Evolutionary conservation across 148 eudicot species (phyloP).

Genomic region (Diospyros lotus): DNA sequence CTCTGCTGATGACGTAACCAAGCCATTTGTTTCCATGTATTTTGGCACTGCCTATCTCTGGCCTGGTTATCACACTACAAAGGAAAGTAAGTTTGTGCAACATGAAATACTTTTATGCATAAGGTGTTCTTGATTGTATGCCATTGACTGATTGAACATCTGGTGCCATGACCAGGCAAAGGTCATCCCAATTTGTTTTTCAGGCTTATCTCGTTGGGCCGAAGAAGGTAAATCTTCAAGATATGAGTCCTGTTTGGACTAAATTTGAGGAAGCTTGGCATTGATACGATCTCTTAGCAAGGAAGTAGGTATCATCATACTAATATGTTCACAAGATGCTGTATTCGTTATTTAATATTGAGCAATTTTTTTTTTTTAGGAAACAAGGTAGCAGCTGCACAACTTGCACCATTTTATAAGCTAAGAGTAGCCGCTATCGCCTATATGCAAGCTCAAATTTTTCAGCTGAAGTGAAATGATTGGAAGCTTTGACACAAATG

Average conservation of each 20-base stretch:
- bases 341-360: background rate
- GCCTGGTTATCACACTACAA: constrained; percentile 67
- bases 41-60: constrained; percentile 73
- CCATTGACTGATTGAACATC: background rate
- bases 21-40: constrained; percentile 74
- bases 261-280: constrained; percentile 44
- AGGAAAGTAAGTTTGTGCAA: constrained; percentile 40
- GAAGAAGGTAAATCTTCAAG: constrained; percentile 45
- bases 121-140: background rate
- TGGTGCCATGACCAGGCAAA: constrained; percentile 38
- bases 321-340: too few relatives aligned
- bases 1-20: constrained; percentile 53
- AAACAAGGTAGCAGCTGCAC: constrained; percentile 11
- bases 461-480: too few relatives aligned
- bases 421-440: background rate
- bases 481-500: too few relatives aligned
- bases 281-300: too few relatives aligned
- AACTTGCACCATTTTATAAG: constrained; percentile 19
- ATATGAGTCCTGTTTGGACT: constrained; percentile 48
- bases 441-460: background rate
- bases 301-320: background rate
- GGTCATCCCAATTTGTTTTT: constrained; percentile 53
- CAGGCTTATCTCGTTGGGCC: constrained; percentile 72
- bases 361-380: constrained; percentile 1
- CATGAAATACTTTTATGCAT: background rate